Evolutionary conservation across 2,329 filamentous ascomycete genomes (phyloP).

Genomic region (Lasiodiplodia hormozganensis): DNA sequence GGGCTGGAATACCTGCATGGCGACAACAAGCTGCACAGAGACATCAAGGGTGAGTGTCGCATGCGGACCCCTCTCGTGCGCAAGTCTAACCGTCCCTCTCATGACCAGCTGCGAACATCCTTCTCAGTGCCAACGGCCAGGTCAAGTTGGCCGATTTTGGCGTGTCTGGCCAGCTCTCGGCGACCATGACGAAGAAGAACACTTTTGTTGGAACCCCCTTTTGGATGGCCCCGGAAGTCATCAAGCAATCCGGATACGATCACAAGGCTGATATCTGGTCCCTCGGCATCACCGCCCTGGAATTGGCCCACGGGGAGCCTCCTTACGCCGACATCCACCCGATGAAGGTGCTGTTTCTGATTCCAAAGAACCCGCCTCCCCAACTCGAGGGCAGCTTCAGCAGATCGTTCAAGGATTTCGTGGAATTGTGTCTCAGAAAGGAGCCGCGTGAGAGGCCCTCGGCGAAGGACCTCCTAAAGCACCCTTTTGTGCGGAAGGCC

Average conservation of each 20-base stretch:
- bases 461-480: slow-evolving; percentile 84
- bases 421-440: slow-evolving; percentile 75
- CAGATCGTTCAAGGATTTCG: slow-evolving; percentile 58
- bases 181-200: slow-evolving; percentile 99
- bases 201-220: slow-evolving; percentile 98
- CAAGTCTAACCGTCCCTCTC: neutral
- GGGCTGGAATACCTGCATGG: slow-evolving; percentile 92
- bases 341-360: slow-evolving; percentile 97
- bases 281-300: slow-evolving; percentile 89
- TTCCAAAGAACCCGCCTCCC: slow-evolving; percentile 91
- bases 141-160: slow-evolving; percentile 98
- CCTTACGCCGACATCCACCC: slow-evolving; percentile 97
- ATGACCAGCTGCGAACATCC: slow-evolving; percentile 81
- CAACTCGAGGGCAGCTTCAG: slow-evolving; percentile 64
- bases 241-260: slow-evolving; percentile 97
- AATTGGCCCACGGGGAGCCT: slow-evolving; percentile 89
- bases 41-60: slow-evolving; percentile 81
- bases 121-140: slow-evolving; percentile 88
- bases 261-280: slow-evolving; percentile 99
- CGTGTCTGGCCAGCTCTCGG: slow-evolving; percentile 92
- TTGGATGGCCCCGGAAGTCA: slow-evolving; percentile 99
- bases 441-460: slow-evolving; percentile 89
- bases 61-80: neutral
- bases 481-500: slow-evolving; percentile 87
- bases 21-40: slow-evolving; percentile 94